Conservation (phyloP, 352 stramenopile genomes). For the Phytophthora cryptogea region DNA sequence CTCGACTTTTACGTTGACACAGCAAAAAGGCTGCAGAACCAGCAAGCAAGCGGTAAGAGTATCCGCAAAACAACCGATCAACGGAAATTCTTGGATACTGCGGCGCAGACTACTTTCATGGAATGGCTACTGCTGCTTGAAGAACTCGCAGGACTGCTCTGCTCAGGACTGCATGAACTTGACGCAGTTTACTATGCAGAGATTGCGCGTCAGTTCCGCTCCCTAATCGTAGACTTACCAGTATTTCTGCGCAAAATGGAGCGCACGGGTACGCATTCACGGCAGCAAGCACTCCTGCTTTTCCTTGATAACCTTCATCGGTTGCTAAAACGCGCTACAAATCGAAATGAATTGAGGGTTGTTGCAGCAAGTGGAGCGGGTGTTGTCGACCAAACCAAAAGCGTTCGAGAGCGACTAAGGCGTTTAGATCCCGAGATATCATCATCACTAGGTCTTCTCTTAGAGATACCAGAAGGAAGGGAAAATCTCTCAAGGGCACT, state of each 20-base stretch:
- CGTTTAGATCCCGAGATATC: slow-evolving; percentile 35
- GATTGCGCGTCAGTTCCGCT: slow-evolving; percentile 34
- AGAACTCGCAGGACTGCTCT: slow-evolving; percentile 44
- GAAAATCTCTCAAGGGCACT: slow-evolving; percentile 37
- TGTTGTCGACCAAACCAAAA: slow-evolving; percentile 41
- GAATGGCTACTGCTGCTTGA: slow-evolving; percentile 50
- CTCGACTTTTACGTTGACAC: slow-evolving; percentile 49
- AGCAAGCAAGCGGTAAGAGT: neutral
- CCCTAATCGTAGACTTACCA: slow-evolving; percentile 38
- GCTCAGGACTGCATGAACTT: slow-evolving; percentile 45
- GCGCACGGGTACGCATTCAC: slow-evolving; percentile 26
- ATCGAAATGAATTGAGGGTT: slow-evolving; percentile 51
- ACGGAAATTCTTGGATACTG: neutral
- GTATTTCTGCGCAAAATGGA: slow-evolving; percentile 51
- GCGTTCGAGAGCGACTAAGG: slow-evolving; percentile 27
- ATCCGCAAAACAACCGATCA: neutral
- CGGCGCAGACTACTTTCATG: slow-evolving; percentile 10
- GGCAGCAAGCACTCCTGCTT: slow-evolving; percentile 35
- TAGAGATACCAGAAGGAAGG: slow-evolving; percentile 21
- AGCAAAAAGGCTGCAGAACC: slow-evolving; percentile 4
- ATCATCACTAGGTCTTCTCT: slow-evolving; percentile 13
- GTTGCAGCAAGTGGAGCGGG: slow-evolving; percentile 42
- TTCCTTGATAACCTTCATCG: slow-evolving; percentile 53
- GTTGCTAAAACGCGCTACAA: slow-evolving; percentile 43
- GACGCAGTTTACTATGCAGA: slow-evolving; percentile 44